phyloP scores from a whole-genome alignment of 306 rosid species.

The Trifolium subterraneum region DNA sequence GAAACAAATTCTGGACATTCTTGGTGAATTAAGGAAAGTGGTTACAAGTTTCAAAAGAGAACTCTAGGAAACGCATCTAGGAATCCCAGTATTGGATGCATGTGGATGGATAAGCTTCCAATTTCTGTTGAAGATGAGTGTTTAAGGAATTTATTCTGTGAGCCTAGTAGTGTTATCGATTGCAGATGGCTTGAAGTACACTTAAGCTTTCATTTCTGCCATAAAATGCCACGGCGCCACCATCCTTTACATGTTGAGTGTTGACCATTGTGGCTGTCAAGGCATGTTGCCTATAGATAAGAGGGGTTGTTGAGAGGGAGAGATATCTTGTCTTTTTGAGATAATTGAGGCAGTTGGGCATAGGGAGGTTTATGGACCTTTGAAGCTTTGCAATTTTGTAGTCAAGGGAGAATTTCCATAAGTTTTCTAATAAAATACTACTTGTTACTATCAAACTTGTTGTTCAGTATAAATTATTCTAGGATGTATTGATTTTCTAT shows the following conservation, averaged over 20 bases:
- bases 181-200: background rate
- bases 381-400: background rate
- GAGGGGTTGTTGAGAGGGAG: conserved; percentile 4
- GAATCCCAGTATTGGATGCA: background rate
- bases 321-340: conserved; percentile 5
- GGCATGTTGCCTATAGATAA: background rate
- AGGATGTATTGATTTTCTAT: conserved; percentile 22
- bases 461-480: conserved; percentile 1
- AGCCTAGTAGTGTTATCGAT: background rate
- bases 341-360: background rate
- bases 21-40: conserved; percentile 2
- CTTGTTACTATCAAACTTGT: conserved; percentile 4
- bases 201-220: background rate
- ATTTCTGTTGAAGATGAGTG: background rate
- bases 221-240: background rate
- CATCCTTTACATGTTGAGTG: background rate
- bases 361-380: background rate
- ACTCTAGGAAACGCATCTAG: background rate
- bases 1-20: conserved; percentile 1
- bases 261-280: background rate
- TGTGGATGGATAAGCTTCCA: background rate
- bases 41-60: conserved; percentile 5
- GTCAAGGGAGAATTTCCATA: background rate
- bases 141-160: background rate
- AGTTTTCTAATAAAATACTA: background rate